These are phyloP conservation scores for Mortierella sp. DNA, from an alignment of 371 early-diverging fungal genomes.

Conservation along the genomic window DNA sequence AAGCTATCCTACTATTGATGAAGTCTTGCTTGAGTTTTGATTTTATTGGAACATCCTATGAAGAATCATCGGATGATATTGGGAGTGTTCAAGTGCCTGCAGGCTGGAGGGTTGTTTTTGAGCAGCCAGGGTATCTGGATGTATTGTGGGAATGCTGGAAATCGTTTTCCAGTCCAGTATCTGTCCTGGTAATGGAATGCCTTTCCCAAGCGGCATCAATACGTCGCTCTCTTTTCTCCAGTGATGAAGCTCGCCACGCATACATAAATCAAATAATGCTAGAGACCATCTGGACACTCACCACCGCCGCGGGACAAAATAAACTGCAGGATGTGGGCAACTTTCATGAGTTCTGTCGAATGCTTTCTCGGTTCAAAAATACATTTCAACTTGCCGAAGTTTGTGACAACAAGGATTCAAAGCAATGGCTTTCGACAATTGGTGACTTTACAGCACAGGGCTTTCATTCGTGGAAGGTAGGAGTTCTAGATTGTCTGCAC, in stretches of 20 bases:
- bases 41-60: slow-evolving; percentile 88
- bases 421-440: slow-evolving; percentile 79
- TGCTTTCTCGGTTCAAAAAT: slow-evolving; percentile 85
- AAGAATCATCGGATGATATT: slow-evolving; percentile 88
- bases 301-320: slow-evolving; percentile 64
- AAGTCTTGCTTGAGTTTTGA: slow-evolving; percentile 85
- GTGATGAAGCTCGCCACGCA: slow-evolving; percentile 73
- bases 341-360: slow-evolving; percentile 88
- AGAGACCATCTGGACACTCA: slow-evolving; percentile 79
- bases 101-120: slow-evolving; percentile 80
- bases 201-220: slow-evolving; percentile 84
- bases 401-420: slow-evolving; percentile 74
- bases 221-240: slow-evolving; percentile 85
- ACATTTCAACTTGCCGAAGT: slow-evolving; percentile 86
- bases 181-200: slow-evolving; percentile 81
- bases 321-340: slow-evolving; percentile 78
- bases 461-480: slow-evolving; percentile 82
- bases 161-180: slow-evolving; percentile 24
- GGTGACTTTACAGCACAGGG: slow-evolving; percentile 83
- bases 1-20: slow-evolving; percentile 73
- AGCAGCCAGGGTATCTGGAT: slow-evolving; percentile 75
- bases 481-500: not conserved
- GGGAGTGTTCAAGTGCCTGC: slow-evolving; percentile 87
- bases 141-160: slow-evolving; percentile 83
- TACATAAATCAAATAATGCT: slow-evolving; percentile 80